A percentile compares a stretch with the other conserved stretches of the same genome.
phyloP scores from a whole-genome alignment of 2,329 filamentous ascomycete species.

The Colletotrichum costaricense region DNA sequence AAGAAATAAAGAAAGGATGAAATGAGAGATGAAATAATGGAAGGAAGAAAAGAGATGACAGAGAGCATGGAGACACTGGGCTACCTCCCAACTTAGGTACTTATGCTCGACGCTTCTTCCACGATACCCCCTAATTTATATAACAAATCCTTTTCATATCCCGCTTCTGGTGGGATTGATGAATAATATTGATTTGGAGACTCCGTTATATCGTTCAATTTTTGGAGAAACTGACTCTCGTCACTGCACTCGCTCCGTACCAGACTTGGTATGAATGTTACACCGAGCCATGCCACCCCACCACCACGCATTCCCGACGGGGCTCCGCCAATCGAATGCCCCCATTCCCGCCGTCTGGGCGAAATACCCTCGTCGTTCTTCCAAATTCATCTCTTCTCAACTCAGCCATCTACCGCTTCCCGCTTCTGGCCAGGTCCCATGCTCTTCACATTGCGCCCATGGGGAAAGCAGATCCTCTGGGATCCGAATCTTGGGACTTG shows the following conservation, averaged over 20 bases:
- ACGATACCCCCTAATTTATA: background rate
- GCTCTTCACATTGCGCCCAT: background rate
- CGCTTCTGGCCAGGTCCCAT: constrained; percentile 12
- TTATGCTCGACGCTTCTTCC: background rate
- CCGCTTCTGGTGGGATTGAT: too few relatives aligned
- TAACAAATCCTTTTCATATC: too few relatives aligned
- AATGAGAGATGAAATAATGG: background rate
- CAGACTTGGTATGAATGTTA: background rate
- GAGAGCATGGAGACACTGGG: too few relatives aligned
- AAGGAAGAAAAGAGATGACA: background rate
- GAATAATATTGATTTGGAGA: background rate
- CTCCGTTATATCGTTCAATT: too few relatives aligned
- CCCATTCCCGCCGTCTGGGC: constrained; percentile 14
- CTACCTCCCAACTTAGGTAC: too few relatives aligned
- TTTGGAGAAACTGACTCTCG: background rate
- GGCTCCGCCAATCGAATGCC: constrained; percentile 28
- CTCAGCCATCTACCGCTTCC: constrained; percentile 20
- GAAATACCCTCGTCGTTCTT: background rate
- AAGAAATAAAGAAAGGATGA: background rate
- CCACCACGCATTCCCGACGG: background rate
- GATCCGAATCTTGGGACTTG: background rate
- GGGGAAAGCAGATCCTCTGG: background rate
- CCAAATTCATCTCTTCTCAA: constrained; percentile 14
- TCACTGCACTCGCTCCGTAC: background rate
- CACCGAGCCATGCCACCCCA: constrained; percentile 7